Evolutionary conservation across 768 basidiomycete genomes (phyloP), one percentile per base, ranked within the genome.

Genomic region (Lactarius hengduanensis): DNA sequence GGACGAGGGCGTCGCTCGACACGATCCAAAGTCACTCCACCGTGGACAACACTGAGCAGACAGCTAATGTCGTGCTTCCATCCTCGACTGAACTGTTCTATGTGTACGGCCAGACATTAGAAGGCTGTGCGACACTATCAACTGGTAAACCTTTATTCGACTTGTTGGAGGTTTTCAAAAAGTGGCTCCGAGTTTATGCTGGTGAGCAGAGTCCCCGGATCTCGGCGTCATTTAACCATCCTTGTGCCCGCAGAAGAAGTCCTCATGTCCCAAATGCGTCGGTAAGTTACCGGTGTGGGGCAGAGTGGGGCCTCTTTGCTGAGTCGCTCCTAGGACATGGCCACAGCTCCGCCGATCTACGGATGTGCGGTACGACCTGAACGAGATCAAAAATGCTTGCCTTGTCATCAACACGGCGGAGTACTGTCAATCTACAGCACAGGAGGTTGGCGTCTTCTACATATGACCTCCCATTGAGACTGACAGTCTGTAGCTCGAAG

Each of bases 81-180:
- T 95, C 93, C 0, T 98, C 96, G 0, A 98, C 96, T 0, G 96
- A 98, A 71, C 78, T 99, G 20, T 99, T 98, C 80, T 97, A 96
- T 75, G 94, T 97, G 77, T 98, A 98, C 74, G 93, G 88, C 0
- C 95, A 98, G 75, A 95, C 89, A 63, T 78, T 99, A 41, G 97
- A 98, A 61, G 92, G 95, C 73, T 98, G 96, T 73, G 90, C 92
- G 2, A 95, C 92, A 72, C 80, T 97, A 4, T 95, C 92, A 11
- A 92, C 88, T 0, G 90, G 92, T 0, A 86, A 89, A 66, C 84
- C 94, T 5, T 77, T 99, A 68, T 90, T 87, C 74, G 94, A 96
- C 70, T 75, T 99, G 41, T 86, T 85, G 62, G 82, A 80, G 20
- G 76, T 99, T 45, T 93, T 94, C 73, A 93, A 88, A 75, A 98